phyloP scores from a whole-genome alignment of 2,329 filamentous ascomycete species.

The Phoma herbarum region DNA sequence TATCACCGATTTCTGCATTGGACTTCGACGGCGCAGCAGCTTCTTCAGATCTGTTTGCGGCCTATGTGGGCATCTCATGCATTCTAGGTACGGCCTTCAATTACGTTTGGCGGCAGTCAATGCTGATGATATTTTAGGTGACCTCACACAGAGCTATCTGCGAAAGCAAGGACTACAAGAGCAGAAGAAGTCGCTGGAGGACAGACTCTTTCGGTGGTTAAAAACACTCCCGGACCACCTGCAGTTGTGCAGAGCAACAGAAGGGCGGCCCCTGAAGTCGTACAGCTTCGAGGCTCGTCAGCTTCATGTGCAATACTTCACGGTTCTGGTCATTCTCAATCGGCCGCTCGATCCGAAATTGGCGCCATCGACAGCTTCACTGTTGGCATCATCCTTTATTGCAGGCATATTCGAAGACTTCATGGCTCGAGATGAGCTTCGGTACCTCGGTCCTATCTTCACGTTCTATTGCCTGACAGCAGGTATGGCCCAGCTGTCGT shows the following conservation, averaged over 20 bases:
- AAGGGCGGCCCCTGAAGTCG: slow-evolving; percentile 34
- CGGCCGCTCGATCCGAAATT: slow-evolving; percentile 43
- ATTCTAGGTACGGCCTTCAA: slow-evolving; percentile 39
- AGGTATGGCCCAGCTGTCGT: slow-evolving; percentile 52
- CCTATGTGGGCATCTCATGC: slow-evolving; percentile 52
- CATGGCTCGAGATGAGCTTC: slow-evolving; percentile 53
- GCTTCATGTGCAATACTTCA: slow-evolving; percentile 53
- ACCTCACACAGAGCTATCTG: slow-evolving; percentile 53
- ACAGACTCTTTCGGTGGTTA: slow-evolving; percentile 53
- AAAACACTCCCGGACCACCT: slow-evolving; percentile 48
- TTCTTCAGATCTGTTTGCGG: slow-evolving; percentile 49
- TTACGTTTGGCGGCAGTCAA: background rate
- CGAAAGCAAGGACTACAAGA: slow-evolving; percentile 45
- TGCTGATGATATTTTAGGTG: slow-evolving; percentile 33
- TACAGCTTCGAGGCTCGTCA: slow-evolving; percentile 52
- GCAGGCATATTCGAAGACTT: slow-evolving; percentile 57
- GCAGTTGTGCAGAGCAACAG: slow-evolving; percentile 36
- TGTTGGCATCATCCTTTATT: slow-evolving; percentile 54
- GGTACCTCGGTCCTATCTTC: slow-evolving; percentile 53
- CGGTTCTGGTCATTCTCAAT: slow-evolving; percentile 52
- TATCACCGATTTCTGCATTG: slow-evolving; percentile 47
- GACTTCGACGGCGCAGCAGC: slow-evolving; percentile 47
- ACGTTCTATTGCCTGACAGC: slow-evolving; percentile 55
- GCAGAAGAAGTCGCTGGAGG: slow-evolving; percentile 48
- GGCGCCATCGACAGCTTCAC: slow-evolving; percentile 48